phyloP scores from a whole-genome alignment of 1,284 basidiomycete genomes.

The Sanghuangporus weigelae region DNA sequence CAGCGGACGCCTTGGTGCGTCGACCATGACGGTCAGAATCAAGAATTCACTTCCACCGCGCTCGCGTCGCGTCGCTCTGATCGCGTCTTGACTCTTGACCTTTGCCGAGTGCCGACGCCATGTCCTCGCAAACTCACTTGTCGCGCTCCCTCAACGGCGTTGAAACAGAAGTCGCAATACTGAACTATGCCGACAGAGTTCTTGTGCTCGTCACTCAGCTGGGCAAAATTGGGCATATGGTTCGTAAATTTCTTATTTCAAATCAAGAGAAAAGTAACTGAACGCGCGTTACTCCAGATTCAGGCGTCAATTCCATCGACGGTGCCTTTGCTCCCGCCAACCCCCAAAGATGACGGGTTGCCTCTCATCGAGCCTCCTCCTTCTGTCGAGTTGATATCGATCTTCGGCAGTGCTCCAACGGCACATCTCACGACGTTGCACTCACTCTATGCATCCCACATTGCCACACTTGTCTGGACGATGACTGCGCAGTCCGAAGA shows the following conservation, averaged over 20 bases:
- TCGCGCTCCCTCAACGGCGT: conserved; percentile 46
- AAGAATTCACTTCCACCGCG: neutral
- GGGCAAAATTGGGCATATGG: conserved; percentile 83
- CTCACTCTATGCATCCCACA: conserved; percentile 79
- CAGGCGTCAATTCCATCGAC: conserved; percentile 76
- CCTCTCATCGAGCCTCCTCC: conserved; percentile 65
- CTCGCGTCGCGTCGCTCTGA: neutral
- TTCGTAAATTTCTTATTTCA: conserved; percentile 31
- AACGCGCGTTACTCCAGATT: conserved; percentile 42
- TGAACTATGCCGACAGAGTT: conserved; percentile 73
- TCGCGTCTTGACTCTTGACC: neutral
- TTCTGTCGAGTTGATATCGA: conserved; percentile 65
- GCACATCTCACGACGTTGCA: conserved; percentile 66
- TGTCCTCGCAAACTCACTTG: neutral
- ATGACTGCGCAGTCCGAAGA: conserved; percentile 37
- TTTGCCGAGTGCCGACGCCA: conserved; percentile 19
- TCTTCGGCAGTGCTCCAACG: conserved; percentile 70
- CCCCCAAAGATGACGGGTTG: conserved; percentile 30
- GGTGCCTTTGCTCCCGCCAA: conserved; percentile 47
- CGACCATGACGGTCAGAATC: neutral
- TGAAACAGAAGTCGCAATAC: conserved; percentile 71
- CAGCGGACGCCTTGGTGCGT: conserved; percentile 2
- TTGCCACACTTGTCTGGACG: conserved; percentile 80
- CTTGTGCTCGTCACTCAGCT: conserved; percentile 82
- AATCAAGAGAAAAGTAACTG: neutral